Evolutionary conservation across 441 rosid species (phyloP).

Genomic region (Erysimum pusillum): DNA sequence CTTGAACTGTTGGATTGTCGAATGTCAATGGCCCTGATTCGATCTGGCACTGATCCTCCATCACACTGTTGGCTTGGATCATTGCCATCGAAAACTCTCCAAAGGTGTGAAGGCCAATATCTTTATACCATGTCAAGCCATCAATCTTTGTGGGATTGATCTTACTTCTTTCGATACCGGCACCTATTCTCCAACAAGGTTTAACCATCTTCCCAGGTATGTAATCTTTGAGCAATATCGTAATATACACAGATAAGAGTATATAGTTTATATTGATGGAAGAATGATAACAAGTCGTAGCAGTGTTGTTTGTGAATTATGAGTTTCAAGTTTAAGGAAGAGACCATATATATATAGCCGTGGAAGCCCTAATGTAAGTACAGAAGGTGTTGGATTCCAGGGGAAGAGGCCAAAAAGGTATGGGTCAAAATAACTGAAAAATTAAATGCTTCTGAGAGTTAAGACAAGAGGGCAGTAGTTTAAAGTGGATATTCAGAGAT

Average conservation of each 20-base stretch:
- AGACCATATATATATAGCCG: slow-evolving; percentile 39
- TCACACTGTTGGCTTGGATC: slow-evolving; percentile 73
- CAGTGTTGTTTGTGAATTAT: slow-evolving; percentile 43
- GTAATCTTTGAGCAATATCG: slow-evolving; percentile 33
- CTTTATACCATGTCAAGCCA: slow-evolving; percentile 78
- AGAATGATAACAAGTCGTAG: slow-evolving; percentile 30
- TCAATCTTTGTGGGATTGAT: slow-evolving; percentile 54
- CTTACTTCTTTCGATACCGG: slow-evolving; percentile 45
- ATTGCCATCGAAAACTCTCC: slow-evolving; percentile 90
- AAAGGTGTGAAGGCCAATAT: slow-evolving; percentile 67
- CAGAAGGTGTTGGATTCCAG: slow-evolving; percentile 34
- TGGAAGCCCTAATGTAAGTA: slow-evolving; percentile 41
- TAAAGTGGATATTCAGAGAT: slow-evolving; percentile 61
- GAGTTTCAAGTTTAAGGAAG: slow-evolving; percentile 50
- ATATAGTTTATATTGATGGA: not conserved
- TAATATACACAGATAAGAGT: not conserved
- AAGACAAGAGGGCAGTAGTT: slow-evolving; percentile 70
- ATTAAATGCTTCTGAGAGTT: slow-evolving; percentile 48
- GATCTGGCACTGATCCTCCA: slow-evolving; percentile 90
- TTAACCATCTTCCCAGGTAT: slow-evolving; percentile 58
- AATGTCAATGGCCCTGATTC: slow-evolving; percentile 78
- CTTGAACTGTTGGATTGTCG: slow-evolving; percentile 56
- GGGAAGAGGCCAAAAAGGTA: slow-evolving; percentile 57
- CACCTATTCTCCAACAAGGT: slow-evolving; percentile 70
- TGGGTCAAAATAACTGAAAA: slow-evolving; percentile 64